These are phyloP conservation scores for Solanum hybrid DNA, from an alignment of 305 asterid genomes.

Conservation along the genomic window DNA sequence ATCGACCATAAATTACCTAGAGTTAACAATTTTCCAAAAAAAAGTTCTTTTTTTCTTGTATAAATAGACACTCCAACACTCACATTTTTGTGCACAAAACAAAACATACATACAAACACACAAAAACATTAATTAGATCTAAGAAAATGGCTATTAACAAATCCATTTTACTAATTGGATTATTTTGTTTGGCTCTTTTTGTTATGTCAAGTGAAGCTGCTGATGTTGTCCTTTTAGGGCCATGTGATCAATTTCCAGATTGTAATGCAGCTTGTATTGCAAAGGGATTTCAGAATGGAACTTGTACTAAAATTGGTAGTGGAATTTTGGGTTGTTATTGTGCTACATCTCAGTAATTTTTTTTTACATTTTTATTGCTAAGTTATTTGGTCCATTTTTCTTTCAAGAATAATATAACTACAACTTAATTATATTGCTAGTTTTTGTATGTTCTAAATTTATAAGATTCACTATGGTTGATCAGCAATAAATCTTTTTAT, in stretches of 20 bases:
- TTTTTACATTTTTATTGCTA: background rate
- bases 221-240: conserved; percentile 1
- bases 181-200: background rate
- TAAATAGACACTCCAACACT: background rate
- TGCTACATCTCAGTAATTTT: background rate
- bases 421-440: background rate
- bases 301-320: background rate
- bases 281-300: background rate
- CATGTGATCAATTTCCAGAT: background rate
- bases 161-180: background rate
- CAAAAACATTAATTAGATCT: background rate
- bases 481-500: background rate
- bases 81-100: background rate
- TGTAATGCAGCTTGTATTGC: background rate
- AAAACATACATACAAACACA: background rate
- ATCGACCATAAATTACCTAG: background rate
- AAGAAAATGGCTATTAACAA: background rate
- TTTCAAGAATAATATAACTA: background rate
- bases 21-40: background rate
- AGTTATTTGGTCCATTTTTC: background rate
- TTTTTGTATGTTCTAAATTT: background rate
- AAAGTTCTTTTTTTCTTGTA: background rate
- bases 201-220: background rate
- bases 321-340: background rate
- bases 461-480: background rate